Evolutionary conservation across 441 rosid species (phyloP).

Genomic region (Aleurites moluccanus): DNA sequence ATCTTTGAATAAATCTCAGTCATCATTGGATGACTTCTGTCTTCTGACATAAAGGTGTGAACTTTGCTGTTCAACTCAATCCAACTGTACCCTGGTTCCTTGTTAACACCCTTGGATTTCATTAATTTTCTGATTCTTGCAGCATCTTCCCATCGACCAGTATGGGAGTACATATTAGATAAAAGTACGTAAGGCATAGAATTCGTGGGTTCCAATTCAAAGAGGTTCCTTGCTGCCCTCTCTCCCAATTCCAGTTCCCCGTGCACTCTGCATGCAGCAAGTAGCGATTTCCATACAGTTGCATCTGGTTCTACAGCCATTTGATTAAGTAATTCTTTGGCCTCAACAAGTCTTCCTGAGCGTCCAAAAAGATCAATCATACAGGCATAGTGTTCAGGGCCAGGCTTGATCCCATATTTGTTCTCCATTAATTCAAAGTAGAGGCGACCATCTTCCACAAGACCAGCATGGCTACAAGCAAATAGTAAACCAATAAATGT

Average conservation of each 20-base stretch:
- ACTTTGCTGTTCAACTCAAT: constrained; percentile 54
- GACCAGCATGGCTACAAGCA: constrained; percentile 89
- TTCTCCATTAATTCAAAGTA: constrained; percentile 68
- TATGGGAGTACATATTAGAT: constrained; percentile 64
- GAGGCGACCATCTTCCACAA: constrained; percentile 46
- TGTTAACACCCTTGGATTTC: constrained; percentile 61
- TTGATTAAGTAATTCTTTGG: constrained; percentile 51
- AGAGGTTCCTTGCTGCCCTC: constrained; percentile 70
- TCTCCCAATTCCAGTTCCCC: constrained; percentile 66
- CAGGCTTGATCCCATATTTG: constrained; percentile 61
- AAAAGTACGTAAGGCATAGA: constrained; percentile 72
- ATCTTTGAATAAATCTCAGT: constrained; percentile 63
- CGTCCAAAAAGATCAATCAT: constrained; percentile 90
- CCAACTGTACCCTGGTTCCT: constrained; percentile 94
- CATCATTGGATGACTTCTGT: constrained; percentile 63
- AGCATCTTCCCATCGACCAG: constrained; percentile 71
- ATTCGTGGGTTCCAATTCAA: constrained; percentile 64
- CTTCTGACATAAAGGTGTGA: constrained; percentile 74
- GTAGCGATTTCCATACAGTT: constrained; percentile 76
- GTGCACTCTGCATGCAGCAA: constrained; percentile 70
- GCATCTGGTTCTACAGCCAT: constrained; percentile 80
- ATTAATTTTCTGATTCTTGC: constrained; percentile 59
- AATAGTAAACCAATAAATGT: constrained; percentile 85
- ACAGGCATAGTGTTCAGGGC: constrained; percentile 82
- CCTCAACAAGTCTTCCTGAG: constrained; percentile 67